phyloP scores from a whole-genome alignment of 805 yeast species.

The Clavispora carvajalis region DNA sequence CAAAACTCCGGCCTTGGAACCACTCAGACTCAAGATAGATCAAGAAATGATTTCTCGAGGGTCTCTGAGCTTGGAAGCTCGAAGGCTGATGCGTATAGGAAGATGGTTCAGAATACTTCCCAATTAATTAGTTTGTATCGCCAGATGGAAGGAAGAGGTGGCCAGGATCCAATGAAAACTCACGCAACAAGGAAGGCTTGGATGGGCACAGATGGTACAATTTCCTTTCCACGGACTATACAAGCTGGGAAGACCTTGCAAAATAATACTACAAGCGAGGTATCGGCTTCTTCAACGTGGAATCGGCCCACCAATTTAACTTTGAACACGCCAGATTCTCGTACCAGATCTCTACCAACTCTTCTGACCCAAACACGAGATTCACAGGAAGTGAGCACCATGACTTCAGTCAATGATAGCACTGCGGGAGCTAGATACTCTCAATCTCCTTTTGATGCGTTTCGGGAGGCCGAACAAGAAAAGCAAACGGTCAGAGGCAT shows the following conservation, averaged over 20 bases:
- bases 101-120: not conserved
- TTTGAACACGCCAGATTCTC: not conserved
- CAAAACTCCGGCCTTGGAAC: no score
- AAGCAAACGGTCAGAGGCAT: constrained; percentile 18
- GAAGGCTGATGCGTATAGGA: not conserved
- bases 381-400: not conserved
- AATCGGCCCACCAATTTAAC: not conserved
- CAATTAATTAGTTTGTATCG: not conserved
- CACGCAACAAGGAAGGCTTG: not conserved
- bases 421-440: constrained; percentile 8
- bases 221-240: not conserved
- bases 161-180: not conserved
- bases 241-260: not conserved
- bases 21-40: no score
- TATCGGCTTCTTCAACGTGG: not conserved
- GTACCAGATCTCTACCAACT: not conserved
- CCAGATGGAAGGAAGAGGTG: not conserved
- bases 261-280: not conserved
- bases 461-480: not conserved
- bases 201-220: constrained; percentile 1
- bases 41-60: no score
- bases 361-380: not conserved
- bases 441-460: constrained; percentile 16
- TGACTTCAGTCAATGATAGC: not conserved
- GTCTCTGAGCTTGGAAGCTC: not conserved